Evolutionary conservation across 1,139 yeast genomes (phyloP).

Genomic region (Lodderomyces orthopsilosis): DNA sequence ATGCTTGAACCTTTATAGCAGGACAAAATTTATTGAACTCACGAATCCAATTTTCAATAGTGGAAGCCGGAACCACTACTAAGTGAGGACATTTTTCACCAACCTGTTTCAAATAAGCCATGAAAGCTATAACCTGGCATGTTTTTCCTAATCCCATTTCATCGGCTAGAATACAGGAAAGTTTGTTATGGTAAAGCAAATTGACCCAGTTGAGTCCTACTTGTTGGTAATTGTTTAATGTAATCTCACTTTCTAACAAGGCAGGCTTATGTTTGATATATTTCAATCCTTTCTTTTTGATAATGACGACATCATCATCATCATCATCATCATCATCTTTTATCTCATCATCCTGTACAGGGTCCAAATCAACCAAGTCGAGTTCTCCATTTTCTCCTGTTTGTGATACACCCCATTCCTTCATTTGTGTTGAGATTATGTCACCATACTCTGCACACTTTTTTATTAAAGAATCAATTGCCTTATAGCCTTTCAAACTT

Average conservation of each 20-base stretch:
- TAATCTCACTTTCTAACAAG: constrained; percentile 58
- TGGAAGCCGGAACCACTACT: constrained; percentile 93
- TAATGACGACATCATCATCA: constrained; percentile 25
- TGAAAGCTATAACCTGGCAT: constrained; percentile 90
- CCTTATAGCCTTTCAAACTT: constrained; percentile 83
- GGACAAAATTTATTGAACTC: constrained; percentile 93
- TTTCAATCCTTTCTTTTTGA: constrained; percentile 24
- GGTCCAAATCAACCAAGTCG: constrained; percentile 46
- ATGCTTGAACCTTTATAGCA: constrained; percentile 75
- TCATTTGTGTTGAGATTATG: constrained; percentile 67
- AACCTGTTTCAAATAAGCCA: constrained; percentile 82
- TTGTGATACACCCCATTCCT: constrained; percentile 80
- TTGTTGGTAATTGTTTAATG: constrained; percentile 84
- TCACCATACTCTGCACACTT: constrained; percentile 79
- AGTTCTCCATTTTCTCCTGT: constrained; percentile 66
- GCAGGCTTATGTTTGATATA: constrained; percentile 74
- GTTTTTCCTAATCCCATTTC: constrained; percentile 99
- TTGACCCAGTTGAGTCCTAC: constrained; percentile 95
- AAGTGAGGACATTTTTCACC: constrained; percentile 93
- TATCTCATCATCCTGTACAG: constrained; percentile 10
- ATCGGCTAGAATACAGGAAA: constrained; percentile 94
- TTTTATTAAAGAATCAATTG: constrained; percentile 85
- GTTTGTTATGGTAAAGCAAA: constrained; percentile 67
- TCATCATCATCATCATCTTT: constrained; percentile 34
- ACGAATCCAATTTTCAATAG: constrained; percentile 95